phyloP scores from a whole-genome alignment of 495 filamentous ascomycete species.

The Cercophora samala region DNA sequence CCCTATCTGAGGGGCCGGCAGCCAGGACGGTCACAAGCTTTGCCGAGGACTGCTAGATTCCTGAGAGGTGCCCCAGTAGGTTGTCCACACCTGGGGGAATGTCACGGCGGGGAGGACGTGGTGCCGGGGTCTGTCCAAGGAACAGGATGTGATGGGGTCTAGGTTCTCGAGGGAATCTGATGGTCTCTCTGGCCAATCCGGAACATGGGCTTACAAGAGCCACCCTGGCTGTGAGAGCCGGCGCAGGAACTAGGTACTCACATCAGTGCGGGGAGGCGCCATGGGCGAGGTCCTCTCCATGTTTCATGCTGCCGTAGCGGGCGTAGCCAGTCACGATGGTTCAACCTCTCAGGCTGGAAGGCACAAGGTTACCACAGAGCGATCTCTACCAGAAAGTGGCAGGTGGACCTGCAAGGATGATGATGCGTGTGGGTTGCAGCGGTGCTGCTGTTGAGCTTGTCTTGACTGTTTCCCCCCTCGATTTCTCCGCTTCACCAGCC shows the following conservation, averaged over 20 bases:
- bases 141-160: neutral
- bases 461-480: neutral
- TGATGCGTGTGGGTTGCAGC: neutral
- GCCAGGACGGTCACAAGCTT: neutral
- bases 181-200: neutral
- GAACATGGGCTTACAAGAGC: neutral
- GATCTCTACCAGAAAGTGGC: neutral
- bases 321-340: neutral
- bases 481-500: neutral
- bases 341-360: neutral
- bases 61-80: neutral
- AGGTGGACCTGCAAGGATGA: neutral
- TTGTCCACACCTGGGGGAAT: neutral
- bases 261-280: neutral
- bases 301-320: neutral
- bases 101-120: neutral
- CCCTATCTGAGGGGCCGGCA: too few species aligned
- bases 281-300: neutral
- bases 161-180: neutral
- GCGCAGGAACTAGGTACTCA: neutral
- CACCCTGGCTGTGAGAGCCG: neutral
- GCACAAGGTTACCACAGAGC: neutral
- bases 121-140: neutral
- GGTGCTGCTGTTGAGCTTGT: neutral
- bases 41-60: neutral